Conservation (phyloP, 495 filamentous ascomycete species). For the Talaromyces ruber region DNA sequence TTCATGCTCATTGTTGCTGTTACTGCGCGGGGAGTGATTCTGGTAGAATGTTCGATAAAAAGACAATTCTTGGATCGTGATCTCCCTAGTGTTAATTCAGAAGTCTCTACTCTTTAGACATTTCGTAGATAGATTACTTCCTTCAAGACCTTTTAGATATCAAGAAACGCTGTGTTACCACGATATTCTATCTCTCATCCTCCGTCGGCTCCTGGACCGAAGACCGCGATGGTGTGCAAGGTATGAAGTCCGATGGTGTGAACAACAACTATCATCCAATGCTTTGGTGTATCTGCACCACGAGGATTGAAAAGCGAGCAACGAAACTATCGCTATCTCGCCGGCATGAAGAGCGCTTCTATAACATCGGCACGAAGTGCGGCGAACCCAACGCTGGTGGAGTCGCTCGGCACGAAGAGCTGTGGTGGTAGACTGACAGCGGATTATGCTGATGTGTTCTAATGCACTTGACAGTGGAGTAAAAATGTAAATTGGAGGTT, state of each 20-base stretch:
- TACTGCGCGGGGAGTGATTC: neutral
- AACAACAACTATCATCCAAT: neutral
- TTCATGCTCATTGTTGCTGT: conserved; percentile 3
- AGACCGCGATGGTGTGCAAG: neutral
- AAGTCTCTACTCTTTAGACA: neutral
- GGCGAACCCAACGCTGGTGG: neutral
- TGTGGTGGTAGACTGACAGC: neutral
- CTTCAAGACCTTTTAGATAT: neutral
- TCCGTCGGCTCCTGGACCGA: neutral
- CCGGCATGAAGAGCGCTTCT: neutral
- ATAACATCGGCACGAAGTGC: neutral
- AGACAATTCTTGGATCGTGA: neutral
- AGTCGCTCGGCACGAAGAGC: conserved; percentile 10
- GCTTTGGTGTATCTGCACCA: neutral
- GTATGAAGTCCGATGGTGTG: conserved; percentile 14
- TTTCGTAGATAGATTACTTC: neutral
- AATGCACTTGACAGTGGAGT: neutral
- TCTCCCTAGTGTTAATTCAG: neutral
- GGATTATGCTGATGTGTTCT: neutral
- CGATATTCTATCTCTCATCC: neutral
- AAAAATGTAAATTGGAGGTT: neutral
- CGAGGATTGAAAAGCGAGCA: neutral
- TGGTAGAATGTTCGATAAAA: neutral
- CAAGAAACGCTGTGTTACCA: neutral
- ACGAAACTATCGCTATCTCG: neutral